Base-by-base conservation (phyloP, 2,329 filamentous ascomycete species). In the Aaosphaeria pasadenensis region DNA sequence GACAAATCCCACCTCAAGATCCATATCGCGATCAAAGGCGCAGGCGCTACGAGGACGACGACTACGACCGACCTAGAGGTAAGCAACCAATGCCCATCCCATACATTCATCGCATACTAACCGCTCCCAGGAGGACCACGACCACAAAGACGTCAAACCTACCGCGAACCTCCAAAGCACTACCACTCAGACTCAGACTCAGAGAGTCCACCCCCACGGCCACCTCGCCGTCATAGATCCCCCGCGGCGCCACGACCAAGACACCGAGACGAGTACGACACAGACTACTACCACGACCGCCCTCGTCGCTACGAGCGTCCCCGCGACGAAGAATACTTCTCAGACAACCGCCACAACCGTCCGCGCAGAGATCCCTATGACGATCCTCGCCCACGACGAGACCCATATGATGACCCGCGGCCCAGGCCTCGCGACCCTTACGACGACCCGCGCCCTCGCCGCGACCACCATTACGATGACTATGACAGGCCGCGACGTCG, bases 301-400 rank as follows among this genome's bases (percentile, higher is more conserved):
- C 52, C 46, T 32, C 45, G 50, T 13, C 51, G 53, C 30, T 46
- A 43, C 32, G 52, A n/a, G 33, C 33, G 33, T 36, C 33, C 33
- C 33, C n/a, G n/a, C 33, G 33, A 9, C 7, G n/a, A 36, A 42
- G 56, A 58, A 38, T 65, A 66, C 39, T 56, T 57, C 44, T 58
- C 55, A 42, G 59, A 62, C 43, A 52, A 56, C 48, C 55, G 58
- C 4, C 54, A 62, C 47, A 58, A 62, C 33, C 44, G 57, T 11
- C 59, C 59, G 2, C 56, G 50, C 11, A 47, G 36, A 33, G 55
- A 58, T 30, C 42, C 47, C 35, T 52, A 59, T 38, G 56, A 60
- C 30, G 47, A 52, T 24, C 38, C 28, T 13, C 28, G 11, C 31
- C 13, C 36, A 7, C 41, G 17, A 11, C 9, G 7, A 9, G n/a